Conservation (phyloP, 805 yeast species). For the Saturnispora quitensis region DNA sequence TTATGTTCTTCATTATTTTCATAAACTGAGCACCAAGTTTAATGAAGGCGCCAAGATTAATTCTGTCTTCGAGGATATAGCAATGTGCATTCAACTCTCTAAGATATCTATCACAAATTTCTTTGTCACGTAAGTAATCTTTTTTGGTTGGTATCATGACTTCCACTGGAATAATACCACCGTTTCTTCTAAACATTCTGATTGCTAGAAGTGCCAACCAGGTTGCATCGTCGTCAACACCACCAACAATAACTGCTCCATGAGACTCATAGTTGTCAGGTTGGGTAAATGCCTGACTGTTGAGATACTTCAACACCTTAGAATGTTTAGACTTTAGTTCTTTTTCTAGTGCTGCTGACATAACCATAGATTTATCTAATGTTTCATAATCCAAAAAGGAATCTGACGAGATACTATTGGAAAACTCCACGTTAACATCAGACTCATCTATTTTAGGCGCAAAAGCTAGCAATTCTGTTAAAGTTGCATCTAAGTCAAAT, state of each 20-base stretch:
- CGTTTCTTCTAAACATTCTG: constrained; percentile 38
- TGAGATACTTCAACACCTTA: constrained; percentile 2
- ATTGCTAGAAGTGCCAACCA: constrained; percentile 52
- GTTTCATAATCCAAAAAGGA: neutral
- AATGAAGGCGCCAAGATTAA: constrained; percentile 29
- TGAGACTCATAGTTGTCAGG: constrained; percentile 14
- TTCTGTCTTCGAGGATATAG: constrained; percentile 40
- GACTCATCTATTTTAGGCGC: neutral
- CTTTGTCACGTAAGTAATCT: constrained; percentile 35
- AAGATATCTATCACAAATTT: constrained; percentile 37
- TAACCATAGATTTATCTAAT: neutral
- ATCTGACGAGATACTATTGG: neutral
- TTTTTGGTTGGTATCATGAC: constrained; percentile 33
- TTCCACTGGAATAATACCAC: constrained; percentile 39
- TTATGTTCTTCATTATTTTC: constrained; percentile 32
- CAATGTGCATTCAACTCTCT: constrained; percentile 51
- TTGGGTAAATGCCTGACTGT: neutral
- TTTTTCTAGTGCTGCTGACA: constrained; percentile 4
- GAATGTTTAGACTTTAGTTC: constrained; percentile 8
- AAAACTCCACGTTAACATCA: neutral
- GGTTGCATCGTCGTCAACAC: constrained; percentile 41
- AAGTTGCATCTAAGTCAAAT: neutral
- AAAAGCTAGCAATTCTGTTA: neutral
- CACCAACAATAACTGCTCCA: constrained; percentile 65
- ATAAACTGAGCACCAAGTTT: constrained; percentile 28